Base-by-base conservation (phyloP, 352 stramenopile species). In the Pythium sp. region DNA sequence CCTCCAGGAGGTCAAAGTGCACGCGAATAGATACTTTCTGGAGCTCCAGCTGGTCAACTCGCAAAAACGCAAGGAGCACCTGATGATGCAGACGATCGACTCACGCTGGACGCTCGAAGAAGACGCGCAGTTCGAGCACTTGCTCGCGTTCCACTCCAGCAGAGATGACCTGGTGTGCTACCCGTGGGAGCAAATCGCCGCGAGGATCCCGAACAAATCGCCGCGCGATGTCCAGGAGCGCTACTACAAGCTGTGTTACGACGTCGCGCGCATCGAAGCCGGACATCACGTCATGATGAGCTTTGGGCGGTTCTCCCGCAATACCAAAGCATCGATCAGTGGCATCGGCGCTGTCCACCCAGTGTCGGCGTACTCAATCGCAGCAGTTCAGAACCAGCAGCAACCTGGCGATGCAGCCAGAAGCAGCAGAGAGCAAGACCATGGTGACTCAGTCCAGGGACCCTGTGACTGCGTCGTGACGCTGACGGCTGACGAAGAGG, bases 161-260 rank as follows among this genome's bases (percentile, higher is more conserved):
- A 28, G 28, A 2, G 20, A 22, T 11, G 47, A 43, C 11, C 67
- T 58, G 6, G 73, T 71, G 26, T 90, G 78, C 51, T 90, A 89
- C 60, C 75, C 81, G 18, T 93, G 87, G 85, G 75, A 82, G 14
- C 57, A 69, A 0, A 90, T 95, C 72, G 82, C 84, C 3, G 75
- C 73, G 22, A 68, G 74, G 57, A 68, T 93, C 3, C 75, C 75
- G 8, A 77, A 76, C 20, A 93, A 91, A 62, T 79, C 73, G 2
- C 64, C 78, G 3, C 72, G 77, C 1, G 82, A 86, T 22, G 71
- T 89, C 5, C 79, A 86, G 11, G 83, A 90, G 55, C 76, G 87
- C 51, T 95, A 89, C 69, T 70, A 84, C 63, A 89, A 90, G 77
- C 84, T 93, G 32, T 90, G 86, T 62, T 82, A 90, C 57, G 87